Base-by-base conservation (phyloP, 2,329 filamentous ascomycete genomes). In the Fusarium buharicum region DNA sequence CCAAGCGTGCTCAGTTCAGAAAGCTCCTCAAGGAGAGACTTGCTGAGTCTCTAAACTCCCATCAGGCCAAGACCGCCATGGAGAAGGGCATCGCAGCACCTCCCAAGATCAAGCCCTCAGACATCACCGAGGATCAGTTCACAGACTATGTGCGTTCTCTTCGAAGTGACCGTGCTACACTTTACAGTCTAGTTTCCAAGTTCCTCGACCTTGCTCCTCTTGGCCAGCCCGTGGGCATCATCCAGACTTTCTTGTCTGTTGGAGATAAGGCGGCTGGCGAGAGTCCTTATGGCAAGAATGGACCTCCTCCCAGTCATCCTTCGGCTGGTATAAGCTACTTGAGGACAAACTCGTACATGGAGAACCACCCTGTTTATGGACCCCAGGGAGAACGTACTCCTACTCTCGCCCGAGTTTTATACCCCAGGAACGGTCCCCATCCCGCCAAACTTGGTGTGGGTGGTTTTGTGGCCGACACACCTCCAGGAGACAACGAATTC, bases 181-280 rank as follows among this genome's bases (percentile, higher is more conserved):
- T 89, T 4, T 87, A 82, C 72, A 77, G 77, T 7, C 73, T 84
- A 37, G 82, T 89, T 39, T 81, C 85, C 69, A 78, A 81, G 53
- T 89, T 89, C 73, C 77, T 90, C 46, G 87, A 89, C 66, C 80
- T 90, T 14, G 84, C 84, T 2, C 85, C 85, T 1, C 70, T 87
- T 17, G 74, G 74, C 30, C 72, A 68, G 48, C 71, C 70, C 13
- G 66, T 73, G 20, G 72, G 73, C 33, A 53, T 72, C 28, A 53
- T 67, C 37, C 49, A 72, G 18, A 67, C 70, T 18, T 60, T 73
- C 39, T 55, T 72, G 30, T 64, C 66, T 4, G 56, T 64, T 12
- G 59, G 63, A 14, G 68, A 67, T n/a, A 64, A 62, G 55, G 68
- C 60, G 33, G 69, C 70, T 34, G 59, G 68, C 9, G 68, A 75